Evolutionary conservation across 2,329 filamentous ascomycete species (phyloP).

Genomic region (Fusarium sp.): DNA sequence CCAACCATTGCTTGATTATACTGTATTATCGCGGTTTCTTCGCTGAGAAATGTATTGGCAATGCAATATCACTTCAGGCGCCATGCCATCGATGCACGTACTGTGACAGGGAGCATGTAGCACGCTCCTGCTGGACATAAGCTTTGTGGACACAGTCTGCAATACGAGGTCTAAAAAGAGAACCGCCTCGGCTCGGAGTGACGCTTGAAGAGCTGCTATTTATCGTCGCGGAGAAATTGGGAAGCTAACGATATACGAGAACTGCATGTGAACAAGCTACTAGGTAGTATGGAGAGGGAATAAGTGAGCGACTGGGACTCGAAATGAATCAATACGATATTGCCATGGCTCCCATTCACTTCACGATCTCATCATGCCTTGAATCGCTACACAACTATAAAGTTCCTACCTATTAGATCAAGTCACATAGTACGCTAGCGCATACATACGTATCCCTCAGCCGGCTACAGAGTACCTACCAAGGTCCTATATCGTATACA

Average conservation of each 20-base stretch:
- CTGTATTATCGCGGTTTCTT: background rate
- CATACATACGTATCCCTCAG: background rate
- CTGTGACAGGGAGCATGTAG: constrained; percentile 8
- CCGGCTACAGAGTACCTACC: background rate
- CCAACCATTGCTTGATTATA: constrained; percentile 3
- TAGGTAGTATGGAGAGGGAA: background rate
- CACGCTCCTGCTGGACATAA: constrained; percentile 17
- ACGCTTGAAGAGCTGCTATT: background rate
- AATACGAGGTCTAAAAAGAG: constrained; percentile 39
- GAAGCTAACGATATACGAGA: constrained; percentile 16
- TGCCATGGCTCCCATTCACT: background rate
- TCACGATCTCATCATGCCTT: background rate
- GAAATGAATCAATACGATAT: background rate
- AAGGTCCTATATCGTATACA: background rate
- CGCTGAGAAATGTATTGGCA: constrained; percentile 3
- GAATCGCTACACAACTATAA: background rate
- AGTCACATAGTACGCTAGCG: background rate
- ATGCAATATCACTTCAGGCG: constrained; percentile 6
- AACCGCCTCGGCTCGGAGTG: background rate
- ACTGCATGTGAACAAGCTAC: background rate
- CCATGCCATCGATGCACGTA: background rate
- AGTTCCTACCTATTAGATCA: background rate
- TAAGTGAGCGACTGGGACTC: background rate
- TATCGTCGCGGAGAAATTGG: constrained; percentile 11
- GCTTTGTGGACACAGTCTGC: constrained; percentile 19